Evolutionary conservation across 2,329 filamentous ascomycete species (phyloP).

Genomic region (Diaporthe ampelina): DNA sequence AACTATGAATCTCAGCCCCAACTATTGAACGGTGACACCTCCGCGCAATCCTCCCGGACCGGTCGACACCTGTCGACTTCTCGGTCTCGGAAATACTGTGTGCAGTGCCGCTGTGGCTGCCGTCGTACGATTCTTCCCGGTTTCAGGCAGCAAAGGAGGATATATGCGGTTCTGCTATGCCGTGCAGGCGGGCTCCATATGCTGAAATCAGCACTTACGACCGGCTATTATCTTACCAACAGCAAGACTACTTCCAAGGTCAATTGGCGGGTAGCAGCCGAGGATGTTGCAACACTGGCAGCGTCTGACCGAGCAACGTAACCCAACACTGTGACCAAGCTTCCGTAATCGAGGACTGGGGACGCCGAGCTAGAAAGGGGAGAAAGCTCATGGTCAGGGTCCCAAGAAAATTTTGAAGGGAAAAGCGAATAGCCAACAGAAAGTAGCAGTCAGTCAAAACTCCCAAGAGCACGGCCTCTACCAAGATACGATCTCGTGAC

Average conservation of each 20-base stretch:
- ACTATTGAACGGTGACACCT: neutral
- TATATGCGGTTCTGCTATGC: constrained; percentile 5
- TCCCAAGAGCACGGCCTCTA: neutral
- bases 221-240: constrained; percentile 1
- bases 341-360: constrained; percentile 6
- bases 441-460: neutral
- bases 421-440: constrained; percentile 17
- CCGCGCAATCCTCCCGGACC: neutral
- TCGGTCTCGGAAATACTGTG: constrained; percentile 6
- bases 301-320: constrained; percentile 19
- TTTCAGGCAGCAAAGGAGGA: neutral
- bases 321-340: constrained; percentile 27
- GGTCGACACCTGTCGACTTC: neutral
- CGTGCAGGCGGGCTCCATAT: neutral
- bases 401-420: neutral
- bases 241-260: neutral
- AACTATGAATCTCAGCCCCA: constrained; percentile 10
- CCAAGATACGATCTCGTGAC: neutral
- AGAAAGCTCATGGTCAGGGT: neutral
- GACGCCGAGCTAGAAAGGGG: neutral
- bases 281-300: constrained; percentile 24
- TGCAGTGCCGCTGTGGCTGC: neutral
- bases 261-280: constrained; percentile 29
- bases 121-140: neutral
- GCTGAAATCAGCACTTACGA: constrained; percentile 2